phyloP scores from a whole-genome alignment of 805 yeast species.

The baker's yeast (Saccharomyces cerevisiae) region DNA sequence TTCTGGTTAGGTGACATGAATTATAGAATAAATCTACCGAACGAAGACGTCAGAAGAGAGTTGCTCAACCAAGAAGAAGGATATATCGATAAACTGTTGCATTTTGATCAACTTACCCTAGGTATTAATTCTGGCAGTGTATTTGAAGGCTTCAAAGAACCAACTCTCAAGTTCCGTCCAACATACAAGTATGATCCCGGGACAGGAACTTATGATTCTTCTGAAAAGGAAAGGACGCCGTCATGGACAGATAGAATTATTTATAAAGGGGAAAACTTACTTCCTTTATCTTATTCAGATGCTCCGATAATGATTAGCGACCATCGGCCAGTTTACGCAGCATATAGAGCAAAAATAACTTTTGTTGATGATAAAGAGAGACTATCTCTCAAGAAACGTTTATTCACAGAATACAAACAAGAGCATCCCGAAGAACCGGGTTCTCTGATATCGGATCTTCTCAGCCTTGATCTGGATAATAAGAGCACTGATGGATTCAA shows the following conservation, averaged over 20 bases:
- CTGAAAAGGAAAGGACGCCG: slow-evolving; percentile 88
- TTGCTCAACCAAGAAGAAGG: slow-evolving; percentile 38
- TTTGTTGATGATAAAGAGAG: slow-evolving; percentile 60
- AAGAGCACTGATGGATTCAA: not conserved
- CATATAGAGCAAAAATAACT: slow-evolving; percentile 57
- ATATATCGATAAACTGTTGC: slow-evolving; percentile 39
- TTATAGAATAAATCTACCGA: slow-evolving; percentile 63
- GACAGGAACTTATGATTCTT: slow-evolving; percentile 69
- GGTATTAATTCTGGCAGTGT: slow-evolving; percentile 69
- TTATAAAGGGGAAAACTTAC: slow-evolving; percentile 48
- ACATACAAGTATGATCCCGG: slow-evolving; percentile 91
- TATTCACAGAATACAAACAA: slow-evolving; percentile 51
- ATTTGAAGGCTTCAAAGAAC: slow-evolving; percentile 69
- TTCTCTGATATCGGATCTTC: slow-evolving; percentile 12
- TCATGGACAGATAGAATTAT: slow-evolving; percentile 94
- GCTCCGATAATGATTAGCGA: slow-evolving; percentile 66
- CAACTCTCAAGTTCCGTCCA: slow-evolving; percentile 69
- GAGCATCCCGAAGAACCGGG: slow-evolving; percentile 26
- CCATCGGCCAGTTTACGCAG: slow-evolving; percentile 87
- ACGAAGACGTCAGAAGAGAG: slow-evolving; percentile 61
- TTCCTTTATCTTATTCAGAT: slow-evolving; percentile 62
- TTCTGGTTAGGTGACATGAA: slow-evolving; percentile 95
- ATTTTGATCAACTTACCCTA: slow-evolving; percentile 67
- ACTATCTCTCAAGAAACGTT: slow-evolving; percentile 43
- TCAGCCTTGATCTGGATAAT: slow-evolving; percentile 11